Evolutionary conservation across 1,284 basidiomycete genomes (phyloP).

Genomic region (Ustanciosporium gigantosporum): DNA sequence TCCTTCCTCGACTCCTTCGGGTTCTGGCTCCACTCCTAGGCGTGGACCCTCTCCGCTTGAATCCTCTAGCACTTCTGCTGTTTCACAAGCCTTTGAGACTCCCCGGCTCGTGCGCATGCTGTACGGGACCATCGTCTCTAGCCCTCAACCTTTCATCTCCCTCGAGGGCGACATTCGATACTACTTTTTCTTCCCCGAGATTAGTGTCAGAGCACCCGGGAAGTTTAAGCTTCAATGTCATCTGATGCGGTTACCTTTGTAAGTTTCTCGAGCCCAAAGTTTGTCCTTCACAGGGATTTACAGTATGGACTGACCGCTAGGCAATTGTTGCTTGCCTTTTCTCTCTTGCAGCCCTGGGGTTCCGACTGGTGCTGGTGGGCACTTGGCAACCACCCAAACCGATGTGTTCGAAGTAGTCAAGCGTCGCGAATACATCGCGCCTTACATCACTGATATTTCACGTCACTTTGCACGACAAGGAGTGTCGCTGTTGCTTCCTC

Average conservation of each 20-base stretch:
- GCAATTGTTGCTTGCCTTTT: no score
- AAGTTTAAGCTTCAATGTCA: constrained; percentile 29
- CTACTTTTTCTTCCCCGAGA: constrained; percentile 48
- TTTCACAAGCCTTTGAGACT: no score
- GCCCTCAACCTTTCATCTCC: constrained; percentile 13
- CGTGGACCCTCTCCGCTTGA: background rate
- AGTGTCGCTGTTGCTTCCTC: constrained; percentile 34
- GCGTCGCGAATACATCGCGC: constrained; percentile 16
- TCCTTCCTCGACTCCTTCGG: constrained; percentile 1
- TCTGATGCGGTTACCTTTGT: constrained; percentile 37
- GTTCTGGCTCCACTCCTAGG: background rate
- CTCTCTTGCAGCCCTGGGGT: no score
- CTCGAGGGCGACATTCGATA: constrained; percentile 6
- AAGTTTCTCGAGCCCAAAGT: constrained; percentile 4
- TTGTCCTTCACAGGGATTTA: background rate
- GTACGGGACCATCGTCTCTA: constrained; percentile 42
- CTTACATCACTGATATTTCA: constrained; percentile 44
- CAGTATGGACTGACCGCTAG: constrained; percentile 1
- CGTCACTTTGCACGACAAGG: constrained; percentile 45
- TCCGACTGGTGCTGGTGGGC: no score
- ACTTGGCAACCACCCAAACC: constrained; percentile 17
- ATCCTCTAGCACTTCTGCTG: background rate
- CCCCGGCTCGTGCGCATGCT: constrained; percentile 25
- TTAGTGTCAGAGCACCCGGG: constrained; percentile 38
- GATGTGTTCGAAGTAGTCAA: constrained; percentile 33